Base-by-base conservation (phyloP, 1,139 yeast species). In the Suhomyces anneliseae region DNA sequence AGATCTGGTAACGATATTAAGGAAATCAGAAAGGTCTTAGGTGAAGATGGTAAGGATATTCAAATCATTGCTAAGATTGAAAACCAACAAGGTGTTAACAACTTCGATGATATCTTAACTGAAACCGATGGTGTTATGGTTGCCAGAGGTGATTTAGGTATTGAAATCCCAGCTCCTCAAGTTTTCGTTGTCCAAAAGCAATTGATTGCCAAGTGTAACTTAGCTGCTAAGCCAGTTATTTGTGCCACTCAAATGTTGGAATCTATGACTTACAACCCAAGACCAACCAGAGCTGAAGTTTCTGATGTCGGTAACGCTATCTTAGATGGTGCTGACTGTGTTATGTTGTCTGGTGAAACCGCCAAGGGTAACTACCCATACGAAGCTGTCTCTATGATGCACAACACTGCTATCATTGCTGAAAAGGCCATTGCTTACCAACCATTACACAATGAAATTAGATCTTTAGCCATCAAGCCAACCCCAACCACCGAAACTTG, bases 231-330 rank as follows among this genome's bases (percentile, higher is more conserved):
- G 83, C 99, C 99, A 67, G 98, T 90, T 60, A 90, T 93, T 69
- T 95, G 99, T 80, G 99, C 99, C 58, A 93, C 99, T 58, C 99
- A 93, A 79, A 93, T 93, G 99, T 87, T 93, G 74, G 99, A 93
- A 78, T 90, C 97, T 52, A 93, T 93, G 99, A 93, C 98, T 52
- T 90, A 87, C 78, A 95, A 93, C 86, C 99, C 99, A 70, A 87
- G 99, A 77, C 99, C 99, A 74, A 93, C 99, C 69, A 89, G 99
- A 80, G 99, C 99, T 61, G 99, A 93, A 79, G 98, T 93, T 55
- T 87, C 96, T 48, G 99, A 93, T 74, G 99, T 95, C 56, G 99
- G 99, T 78, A 93, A 93, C 74, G 99, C 99, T 61, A 87, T 95
- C 62, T 83, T 93, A 70, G 99, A 93, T 69, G 99, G 99, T 77